Evolutionary conservation across 2,329 filamentous ascomycete genomes (phyloP).

Genomic region (Cytospora leucostoma): DNA sequence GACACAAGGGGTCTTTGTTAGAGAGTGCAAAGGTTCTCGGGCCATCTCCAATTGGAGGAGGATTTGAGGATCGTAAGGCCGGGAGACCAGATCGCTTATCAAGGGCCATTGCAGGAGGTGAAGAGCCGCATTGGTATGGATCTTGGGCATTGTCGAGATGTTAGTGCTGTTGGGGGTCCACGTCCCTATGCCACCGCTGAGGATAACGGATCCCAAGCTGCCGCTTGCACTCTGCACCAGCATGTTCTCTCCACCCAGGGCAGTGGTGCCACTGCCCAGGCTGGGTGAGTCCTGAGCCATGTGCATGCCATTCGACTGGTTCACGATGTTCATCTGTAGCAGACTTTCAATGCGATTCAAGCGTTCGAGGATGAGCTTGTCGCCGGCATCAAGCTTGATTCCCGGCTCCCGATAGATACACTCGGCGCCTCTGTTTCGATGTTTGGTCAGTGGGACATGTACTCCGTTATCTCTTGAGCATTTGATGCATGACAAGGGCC

Average conservation of each 20-base stretch:
- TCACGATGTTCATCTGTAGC: constrained; percentile 68
- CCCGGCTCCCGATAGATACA: constrained; percentile 84
- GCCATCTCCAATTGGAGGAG: constrained; percentile 80
- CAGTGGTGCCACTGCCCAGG: constrained; percentile 61
- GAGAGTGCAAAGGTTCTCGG: constrained; percentile 69
- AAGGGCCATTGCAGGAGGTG: constrained; percentile 80
- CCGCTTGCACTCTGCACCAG: constrained; percentile 48
- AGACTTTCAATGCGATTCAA: constrained; percentile 76
- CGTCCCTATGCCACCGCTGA: constrained; percentile 68
- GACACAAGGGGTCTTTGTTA: constrained; percentile 65
- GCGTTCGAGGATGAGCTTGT: constrained; percentile 81
- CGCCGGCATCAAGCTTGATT: constrained; percentile 83
- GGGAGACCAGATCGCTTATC: constrained; percentile 74
- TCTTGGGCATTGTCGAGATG: constrained; percentile 84
- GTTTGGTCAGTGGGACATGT: neutral
- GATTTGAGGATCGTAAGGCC: constrained; percentile 79
- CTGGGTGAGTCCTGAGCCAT: constrained; percentile 64
- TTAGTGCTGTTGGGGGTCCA: constrained; percentile 64
- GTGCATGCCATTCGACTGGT: constrained; percentile 52
- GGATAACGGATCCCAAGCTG: constrained; percentile 56
- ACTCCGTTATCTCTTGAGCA: neutral
- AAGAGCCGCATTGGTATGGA: constrained; percentile 78
- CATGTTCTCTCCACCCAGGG: constrained; percentile 59
- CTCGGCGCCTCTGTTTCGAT: constrained; percentile 61
- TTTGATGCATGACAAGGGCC: neutral